Percentiles rank a stretch among this genome's conserved stretches.
Evolutionary conservation across 176 grass and related monocot genomes (phyloP).

Genomic region (Aechmea fasciata): DNA sequence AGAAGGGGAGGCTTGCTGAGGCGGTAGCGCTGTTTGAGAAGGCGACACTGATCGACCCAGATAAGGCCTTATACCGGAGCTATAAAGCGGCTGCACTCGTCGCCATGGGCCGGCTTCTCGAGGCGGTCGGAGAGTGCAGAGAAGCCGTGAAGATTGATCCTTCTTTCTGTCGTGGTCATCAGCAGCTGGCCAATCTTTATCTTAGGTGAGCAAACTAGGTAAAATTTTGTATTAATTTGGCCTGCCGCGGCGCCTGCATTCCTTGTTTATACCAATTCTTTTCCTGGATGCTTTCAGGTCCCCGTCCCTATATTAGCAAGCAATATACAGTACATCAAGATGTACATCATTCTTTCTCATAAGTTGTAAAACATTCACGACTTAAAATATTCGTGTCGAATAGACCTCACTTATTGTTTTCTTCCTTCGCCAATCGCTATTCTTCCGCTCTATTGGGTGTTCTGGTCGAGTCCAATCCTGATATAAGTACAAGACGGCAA

Average conservation of each 20-base stretch:
- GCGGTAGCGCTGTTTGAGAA: slow-evolving; percentile 18
- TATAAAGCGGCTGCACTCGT: slow-evolving; percentile 29
- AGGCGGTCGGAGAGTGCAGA: slow-evolving; percentile 11
- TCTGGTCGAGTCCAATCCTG: too few relatives aligned
- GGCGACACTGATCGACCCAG: slow-evolving; percentile 20
- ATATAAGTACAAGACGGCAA: too few relatives aligned
- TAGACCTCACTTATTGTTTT: too few relatives aligned
- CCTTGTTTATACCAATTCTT: not conserved
- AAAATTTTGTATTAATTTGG: not conserved
- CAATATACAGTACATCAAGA: too few relatives aligned
- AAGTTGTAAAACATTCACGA: too few relatives aligned
- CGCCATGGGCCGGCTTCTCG: slow-evolving; percentile 19
- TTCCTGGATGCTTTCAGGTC: not conserved
- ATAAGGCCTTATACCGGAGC: slow-evolving; percentile 26
- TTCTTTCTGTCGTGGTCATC: slow-evolving; percentile 11
- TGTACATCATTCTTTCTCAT: too few relatives aligned
- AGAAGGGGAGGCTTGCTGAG: slow-evolving; percentile 16
- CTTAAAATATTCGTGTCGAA: too few relatives aligned
- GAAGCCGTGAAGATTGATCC: slow-evolving; percentile 26
- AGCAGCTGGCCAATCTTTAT: slow-evolving; percentile 14
- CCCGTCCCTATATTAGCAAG: not conserved
- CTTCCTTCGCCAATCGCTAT: too few relatives aligned
- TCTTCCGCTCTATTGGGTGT: too few relatives aligned
- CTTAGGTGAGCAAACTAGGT: slow-evolving; percentile 7
- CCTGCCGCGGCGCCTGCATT: not conserved